Evolutionary conservation across 768 basidiomycete species (phyloP).

Genomic region (Rhodotorula paludigena): DNA sequence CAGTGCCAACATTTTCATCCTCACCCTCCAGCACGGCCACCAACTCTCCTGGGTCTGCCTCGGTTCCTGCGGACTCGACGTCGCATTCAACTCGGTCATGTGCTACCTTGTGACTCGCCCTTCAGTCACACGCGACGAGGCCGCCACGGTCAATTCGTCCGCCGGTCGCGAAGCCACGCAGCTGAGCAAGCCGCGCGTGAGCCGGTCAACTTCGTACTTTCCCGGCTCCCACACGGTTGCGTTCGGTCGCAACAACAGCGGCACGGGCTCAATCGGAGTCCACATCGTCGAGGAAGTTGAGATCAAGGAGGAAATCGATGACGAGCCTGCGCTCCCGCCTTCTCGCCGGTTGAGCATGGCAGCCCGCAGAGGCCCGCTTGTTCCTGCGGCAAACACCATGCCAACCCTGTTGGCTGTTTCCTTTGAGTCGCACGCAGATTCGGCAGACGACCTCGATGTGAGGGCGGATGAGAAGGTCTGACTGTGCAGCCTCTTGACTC

Average conservation of each 20-base stretch:
- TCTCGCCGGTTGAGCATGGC: not conserved
- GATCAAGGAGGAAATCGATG: not conserved
- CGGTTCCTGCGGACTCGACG: constrained; percentile 50
- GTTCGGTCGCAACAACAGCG: not conserved
- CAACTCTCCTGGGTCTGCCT: constrained; percentile 55
- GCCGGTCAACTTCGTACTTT: not conserved
- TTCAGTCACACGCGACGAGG: not conserved
- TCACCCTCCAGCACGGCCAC: constrained; percentile 52
- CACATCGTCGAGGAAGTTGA: not conserved
- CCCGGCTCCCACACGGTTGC: not conserved
- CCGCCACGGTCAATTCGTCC: no score
- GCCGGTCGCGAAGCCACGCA: not conserved
- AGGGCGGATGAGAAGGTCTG: no score
- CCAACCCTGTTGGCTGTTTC: no score
- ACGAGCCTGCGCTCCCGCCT: not conserved
- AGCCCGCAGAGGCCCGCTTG: no score
- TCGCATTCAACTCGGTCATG: constrained; percentile 28
- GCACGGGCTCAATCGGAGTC: not conserved
- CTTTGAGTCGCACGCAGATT: no score
- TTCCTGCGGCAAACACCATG: no score
- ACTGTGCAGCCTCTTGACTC: no score
- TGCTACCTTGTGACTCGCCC: constrained; percentile 13
- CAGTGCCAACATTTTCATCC: constrained; percentile 51
- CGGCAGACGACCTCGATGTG: no score
- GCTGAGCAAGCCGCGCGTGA: not conserved